These are phyloP conservation scores for Pseudogymnoascus sp. DNA, from an alignment of 2,329 filamentous ascomycete genomes.

Conservation along the genomic window DNA sequence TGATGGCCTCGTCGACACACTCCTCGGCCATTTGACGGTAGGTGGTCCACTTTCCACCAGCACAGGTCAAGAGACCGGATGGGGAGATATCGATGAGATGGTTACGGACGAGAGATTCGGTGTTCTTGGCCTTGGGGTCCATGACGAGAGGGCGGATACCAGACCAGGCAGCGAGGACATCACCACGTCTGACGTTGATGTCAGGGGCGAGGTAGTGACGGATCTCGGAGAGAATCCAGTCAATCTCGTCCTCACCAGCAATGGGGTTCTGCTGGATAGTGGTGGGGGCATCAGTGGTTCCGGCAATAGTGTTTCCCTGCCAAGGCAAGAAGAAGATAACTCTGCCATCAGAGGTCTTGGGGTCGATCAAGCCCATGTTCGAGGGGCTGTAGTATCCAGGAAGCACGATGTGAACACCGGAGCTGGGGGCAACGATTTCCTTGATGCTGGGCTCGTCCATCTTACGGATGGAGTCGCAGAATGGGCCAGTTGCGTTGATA, in stretches of 20 bases:
- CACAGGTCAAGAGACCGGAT: conserved; percentile 71
- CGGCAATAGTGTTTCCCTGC: conserved; percentile 83
- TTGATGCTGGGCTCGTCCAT: conserved; percentile 64
- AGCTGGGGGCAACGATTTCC: conserved; percentile 74
- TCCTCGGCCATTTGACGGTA: conserved; percentile 87
- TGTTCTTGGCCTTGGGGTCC: conserved; percentile 74
- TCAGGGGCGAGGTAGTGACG: conserved; percentile 71
- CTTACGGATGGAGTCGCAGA: conserved; percentile 74
- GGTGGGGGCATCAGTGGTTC: conserved; percentile 72
- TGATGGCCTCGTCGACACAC: conserved; percentile 69
- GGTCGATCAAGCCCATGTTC: conserved; percentile 78
- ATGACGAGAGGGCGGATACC: conserved; percentile 76
- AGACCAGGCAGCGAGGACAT: conserved; percentile 78
- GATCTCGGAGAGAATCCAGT: conserved; percentile 77
- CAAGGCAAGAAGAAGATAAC: conserved; percentile 86
- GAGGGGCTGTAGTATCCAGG: conserved; percentile 75
- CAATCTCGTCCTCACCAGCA: conserved; percentile 72
- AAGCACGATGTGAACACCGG: conserved; percentile 74
- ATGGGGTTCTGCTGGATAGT: conserved; percentile 63
- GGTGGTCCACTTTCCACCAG: conserved; percentile 83
- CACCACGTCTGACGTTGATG: conserved; percentile 71
- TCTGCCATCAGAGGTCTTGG: conserved; percentile 72
- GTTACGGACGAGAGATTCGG: conserved; percentile 75
- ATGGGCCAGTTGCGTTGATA: conserved; percentile 79
- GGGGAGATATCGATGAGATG: conserved; percentile 68